Conservation (phyloP, 1,139 yeast species). For the Yamadazyma siamensis region DNA sequence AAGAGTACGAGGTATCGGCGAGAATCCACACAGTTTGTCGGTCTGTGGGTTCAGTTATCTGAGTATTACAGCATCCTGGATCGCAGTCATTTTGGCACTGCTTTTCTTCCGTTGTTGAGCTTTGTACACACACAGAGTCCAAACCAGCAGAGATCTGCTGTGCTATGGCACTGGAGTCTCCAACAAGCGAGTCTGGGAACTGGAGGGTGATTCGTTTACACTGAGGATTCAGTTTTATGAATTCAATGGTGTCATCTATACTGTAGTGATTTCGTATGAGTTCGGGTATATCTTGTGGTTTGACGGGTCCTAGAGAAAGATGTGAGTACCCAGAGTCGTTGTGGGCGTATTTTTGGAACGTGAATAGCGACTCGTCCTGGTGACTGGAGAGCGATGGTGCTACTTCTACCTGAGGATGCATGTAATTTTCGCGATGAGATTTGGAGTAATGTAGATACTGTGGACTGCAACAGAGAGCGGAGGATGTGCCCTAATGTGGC, state of each 20-base stretch:
- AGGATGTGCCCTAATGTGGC: too few species aligned
- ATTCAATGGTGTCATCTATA: slow-evolving; percentile 41
- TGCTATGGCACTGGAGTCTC: slow-evolving; percentile 74
- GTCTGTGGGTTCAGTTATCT: too few species aligned
- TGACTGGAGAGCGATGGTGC: slow-evolving; percentile 63
- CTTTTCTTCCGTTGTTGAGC: neutral
- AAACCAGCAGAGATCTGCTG: slow-evolving; percentile 33
- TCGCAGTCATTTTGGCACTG: neutral
- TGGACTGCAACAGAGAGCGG: too few species aligned
- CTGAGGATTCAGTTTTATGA: slow-evolving; percentile 24
- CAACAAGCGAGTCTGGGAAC: slow-evolving; percentile 78
- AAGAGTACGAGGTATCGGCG: slow-evolving; percentile 93
- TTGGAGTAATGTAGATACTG: too few species aligned
- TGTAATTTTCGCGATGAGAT: slow-evolving; percentile 29
- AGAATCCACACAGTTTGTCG: slow-evolving; percentile 50
- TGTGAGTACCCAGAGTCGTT: slow-evolving; percentile 29
- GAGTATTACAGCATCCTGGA: neutral
- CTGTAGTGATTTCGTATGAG: slow-evolving; percentile 51
- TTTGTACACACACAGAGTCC: neutral
- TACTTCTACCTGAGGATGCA: slow-evolving; percentile 9
- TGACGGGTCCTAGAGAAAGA: slow-evolving; percentile 13
- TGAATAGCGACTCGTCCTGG: slow-evolving; percentile 52
- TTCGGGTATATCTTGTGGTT: slow-evolving; percentile 13
- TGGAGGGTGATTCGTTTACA: slow-evolving; percentile 70
- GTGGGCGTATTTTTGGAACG: slow-evolving; percentile 35